Evolutionary conservation across 2,329 filamentous ascomycete species (phyloP).

Genomic region (Mollisiaceae sp.): DNA sequence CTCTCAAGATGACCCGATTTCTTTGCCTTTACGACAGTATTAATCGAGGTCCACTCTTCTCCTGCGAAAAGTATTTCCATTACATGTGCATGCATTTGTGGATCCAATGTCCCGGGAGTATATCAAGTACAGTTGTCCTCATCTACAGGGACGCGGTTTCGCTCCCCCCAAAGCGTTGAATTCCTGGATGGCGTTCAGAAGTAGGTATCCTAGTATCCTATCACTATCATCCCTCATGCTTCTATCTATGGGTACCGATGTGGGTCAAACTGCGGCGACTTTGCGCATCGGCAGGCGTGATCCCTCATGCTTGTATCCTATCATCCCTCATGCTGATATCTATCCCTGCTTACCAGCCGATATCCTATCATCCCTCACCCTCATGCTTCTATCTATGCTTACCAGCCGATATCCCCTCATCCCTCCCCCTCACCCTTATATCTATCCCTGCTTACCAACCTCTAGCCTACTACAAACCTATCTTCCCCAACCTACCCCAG

Average conservation of each 20-base stretch:
- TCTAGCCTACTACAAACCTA: slow-evolving; percentile 18
- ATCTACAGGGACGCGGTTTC: background rate
- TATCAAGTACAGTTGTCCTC: background rate
- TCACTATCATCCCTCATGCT: background rate
- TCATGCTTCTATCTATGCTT: too few species aligned
- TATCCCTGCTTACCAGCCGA: background rate
- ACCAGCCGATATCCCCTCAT: too few species aligned
- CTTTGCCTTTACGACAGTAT: too few species aligned
- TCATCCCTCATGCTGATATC: too few species aligned
- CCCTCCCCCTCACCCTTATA: too few species aligned
- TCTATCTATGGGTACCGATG: too few species aligned
- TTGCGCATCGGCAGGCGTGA: too few species aligned
- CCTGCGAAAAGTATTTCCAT: background rate
- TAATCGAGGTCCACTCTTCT: background rate
- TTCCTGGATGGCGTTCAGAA: background rate
- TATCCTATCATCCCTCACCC: too few species aligned
- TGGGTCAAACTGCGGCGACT: too few species aligned
- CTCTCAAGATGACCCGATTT: too few species aligned
- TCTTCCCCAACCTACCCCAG: slow-evolving; percentile 27
- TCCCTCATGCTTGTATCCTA: too few species aligned
- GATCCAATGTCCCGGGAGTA: background rate
- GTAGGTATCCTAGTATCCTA: background rate
- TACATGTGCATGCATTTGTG: background rate
- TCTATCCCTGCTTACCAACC: background rate
- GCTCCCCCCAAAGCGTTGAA: background rate